Percentiles rank a stretch among this genome's conserved stretches.
These are phyloP conservation scores for Paramecium pentaurelia DNA, from an alignment of 73 alveolate species.

Conservation along the genomic window DNA sequence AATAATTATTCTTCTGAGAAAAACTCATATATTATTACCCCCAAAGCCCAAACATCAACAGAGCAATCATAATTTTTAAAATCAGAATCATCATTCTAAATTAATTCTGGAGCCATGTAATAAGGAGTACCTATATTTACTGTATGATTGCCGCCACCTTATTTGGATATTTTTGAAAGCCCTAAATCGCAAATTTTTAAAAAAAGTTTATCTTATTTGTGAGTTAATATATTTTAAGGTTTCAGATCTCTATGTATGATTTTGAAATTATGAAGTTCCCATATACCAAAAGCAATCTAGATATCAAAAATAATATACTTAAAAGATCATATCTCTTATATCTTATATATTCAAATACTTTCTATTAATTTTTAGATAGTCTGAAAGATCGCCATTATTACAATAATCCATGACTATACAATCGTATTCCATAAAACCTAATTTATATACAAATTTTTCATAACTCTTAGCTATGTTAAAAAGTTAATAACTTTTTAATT, in stretches of 20 bases:
- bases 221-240: constrained; percentile 57
- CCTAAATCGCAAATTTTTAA: not conserved
- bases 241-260: constrained; percentile 62
- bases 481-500: not conserved
- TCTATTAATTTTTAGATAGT: not conserved
- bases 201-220: not conserved
- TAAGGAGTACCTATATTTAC: constrained; percentile 41
- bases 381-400: not conserved
- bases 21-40: constrained; percentile 69
- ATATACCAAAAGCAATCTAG: not conserved
- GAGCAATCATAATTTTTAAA: not conserved
- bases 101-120: constrained; percentile 43
- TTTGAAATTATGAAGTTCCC: not conserved
- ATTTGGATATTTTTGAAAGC: not conserved
- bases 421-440: not conserved
- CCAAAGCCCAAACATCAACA: constrained; percentile 44
- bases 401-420: constrained; percentile 13
- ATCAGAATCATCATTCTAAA: not conserved
- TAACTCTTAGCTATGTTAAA: not conserved
- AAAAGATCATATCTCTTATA: not conserved
- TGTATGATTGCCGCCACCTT: not conserved
- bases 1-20: constrained; percentile 39
- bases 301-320: not conserved
- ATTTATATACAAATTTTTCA: not conserved
- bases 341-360: not conserved